phyloP scores from a whole-genome alignment of 83 land plant genomes.

The Picea mariana region DNA sequence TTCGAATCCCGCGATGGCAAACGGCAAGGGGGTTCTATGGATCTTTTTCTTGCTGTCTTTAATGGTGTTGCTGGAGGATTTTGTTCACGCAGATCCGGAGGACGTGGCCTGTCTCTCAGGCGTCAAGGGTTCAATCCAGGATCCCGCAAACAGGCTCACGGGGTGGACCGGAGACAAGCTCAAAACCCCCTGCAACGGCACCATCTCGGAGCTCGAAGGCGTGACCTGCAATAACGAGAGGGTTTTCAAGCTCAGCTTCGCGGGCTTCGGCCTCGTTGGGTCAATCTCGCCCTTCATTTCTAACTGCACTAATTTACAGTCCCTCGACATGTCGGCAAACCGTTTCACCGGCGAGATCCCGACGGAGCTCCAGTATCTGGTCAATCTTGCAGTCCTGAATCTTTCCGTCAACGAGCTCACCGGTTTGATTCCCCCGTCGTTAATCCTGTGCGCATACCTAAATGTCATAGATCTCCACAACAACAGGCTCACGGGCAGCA shows the following conservation, averaged over 20 bases:
- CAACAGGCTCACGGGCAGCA: conserved; percentile 62
- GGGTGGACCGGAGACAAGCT: conserved; percentile 55
- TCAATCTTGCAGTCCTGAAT: conserved; percentile 66
- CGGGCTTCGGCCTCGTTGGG: conserved; percentile 53
- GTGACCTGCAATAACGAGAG: conserved; percentile 84
- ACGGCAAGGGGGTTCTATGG: too few species aligned
- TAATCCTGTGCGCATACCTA: conserved; percentile 67
- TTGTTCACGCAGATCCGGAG: conserved; percentile 36
- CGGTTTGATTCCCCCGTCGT: conserved; percentile 65
- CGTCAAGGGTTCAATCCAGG: conserved; percentile 34
- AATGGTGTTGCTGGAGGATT: too few species aligned
- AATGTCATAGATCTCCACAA: conserved; percentile 76
- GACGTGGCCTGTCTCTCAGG: conserved; percentile 51
- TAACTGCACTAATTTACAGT: conserved; percentile 68
- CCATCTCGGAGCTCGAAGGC: conserved; percentile 56
- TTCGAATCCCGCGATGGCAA: too few species aligned
- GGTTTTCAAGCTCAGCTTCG: conserved; percentile 61
- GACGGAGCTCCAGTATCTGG: conserved; percentile 51
- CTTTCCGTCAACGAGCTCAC: conserved; percentile 53
- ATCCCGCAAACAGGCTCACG: conserved; percentile 36
- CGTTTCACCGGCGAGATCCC: conserved; percentile 65
- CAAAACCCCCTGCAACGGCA: conserved; percentile 52
- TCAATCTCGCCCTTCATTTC: conserved; percentile 62
- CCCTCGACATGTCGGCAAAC: conserved; percentile 81
- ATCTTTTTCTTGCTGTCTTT: too few species aligned